These are phyloP conservation scores for Ceratocystis huliohia DNA, from an alignment of 2,329 filamentous ascomycete genomes.

Conservation along the genomic window DNA sequence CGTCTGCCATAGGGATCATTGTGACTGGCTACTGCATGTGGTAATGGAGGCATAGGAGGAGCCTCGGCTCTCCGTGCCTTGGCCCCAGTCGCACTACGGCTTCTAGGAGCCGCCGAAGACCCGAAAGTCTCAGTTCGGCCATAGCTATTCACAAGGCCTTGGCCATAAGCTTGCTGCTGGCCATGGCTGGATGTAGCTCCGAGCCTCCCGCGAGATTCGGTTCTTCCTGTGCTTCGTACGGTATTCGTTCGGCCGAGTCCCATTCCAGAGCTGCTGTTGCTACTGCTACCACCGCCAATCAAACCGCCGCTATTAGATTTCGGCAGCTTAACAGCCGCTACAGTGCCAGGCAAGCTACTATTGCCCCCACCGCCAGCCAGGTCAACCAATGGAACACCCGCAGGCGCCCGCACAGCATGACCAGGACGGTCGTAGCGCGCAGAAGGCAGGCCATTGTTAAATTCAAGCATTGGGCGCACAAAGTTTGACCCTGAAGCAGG, in stretches of 20 bases:
- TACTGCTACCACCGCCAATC: background rate
- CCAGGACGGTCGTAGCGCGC: slow-evolving; percentile 47
- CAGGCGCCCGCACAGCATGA: slow-evolving; percentile 32
- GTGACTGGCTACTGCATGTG: slow-evolving; percentile 15
- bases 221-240: slow-evolving; percentile 13
- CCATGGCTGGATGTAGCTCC: background rate
- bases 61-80: background rate
- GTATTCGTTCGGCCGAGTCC: slow-evolving; percentile 16
- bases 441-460: slow-evolving; percentile 47
- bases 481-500: background rate
- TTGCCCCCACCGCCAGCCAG: slow-evolving; percentile 28
- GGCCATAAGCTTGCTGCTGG: background rate
- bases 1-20: slow-evolving; percentile 18
- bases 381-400: slow-evolving; percentile 36
- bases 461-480: slow-evolving; percentile 42
- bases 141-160: background rate
- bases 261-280: slow-evolving; percentile 10
- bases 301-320: slow-evolving; percentile 8
- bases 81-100: background rate
- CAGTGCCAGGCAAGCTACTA: background rate
- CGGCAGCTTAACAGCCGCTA: slow-evolving; percentile 10
- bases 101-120: background rate
- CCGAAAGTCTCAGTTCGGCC: background rate
- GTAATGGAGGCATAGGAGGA: slow-evolving; percentile 18
- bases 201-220: slow-evolving; percentile 13